Percentiles rank a stretch among this genome's conserved stretches.
These are phyloP conservation scores for Tetrastigma voinierianum DNA, from an alignment of 164 flowering plant species.

Conservation along the genomic window DNA sequence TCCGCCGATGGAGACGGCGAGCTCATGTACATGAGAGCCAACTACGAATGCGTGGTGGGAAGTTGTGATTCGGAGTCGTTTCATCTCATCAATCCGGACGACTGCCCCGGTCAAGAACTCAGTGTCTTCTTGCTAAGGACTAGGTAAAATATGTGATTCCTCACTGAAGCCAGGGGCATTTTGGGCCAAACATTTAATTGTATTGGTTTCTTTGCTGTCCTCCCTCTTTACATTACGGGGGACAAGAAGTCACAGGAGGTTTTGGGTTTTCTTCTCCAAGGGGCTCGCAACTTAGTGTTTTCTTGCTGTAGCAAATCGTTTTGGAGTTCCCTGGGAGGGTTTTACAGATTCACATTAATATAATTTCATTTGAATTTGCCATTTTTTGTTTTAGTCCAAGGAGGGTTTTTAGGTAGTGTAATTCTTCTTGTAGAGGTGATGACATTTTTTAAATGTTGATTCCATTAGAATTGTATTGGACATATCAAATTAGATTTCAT, in stretches of 20 bases:
- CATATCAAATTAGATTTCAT: no score
- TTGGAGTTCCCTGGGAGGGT: not conserved
- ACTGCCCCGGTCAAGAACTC: constrained; percentile 65
- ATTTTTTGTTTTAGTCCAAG: no score
- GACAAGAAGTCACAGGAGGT: constrained; percentile 1
- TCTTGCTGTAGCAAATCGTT: constrained; percentile 4
- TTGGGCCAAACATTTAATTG: no score
- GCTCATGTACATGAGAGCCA: constrained; percentile 81
- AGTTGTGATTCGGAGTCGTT: constrained; percentile 72
- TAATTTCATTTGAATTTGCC: not conserved
- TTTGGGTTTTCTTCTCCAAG: not conserved
- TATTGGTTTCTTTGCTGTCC: constrained; percentile 1
- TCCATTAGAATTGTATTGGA: no score
- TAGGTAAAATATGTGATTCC: constrained; percentile 8
- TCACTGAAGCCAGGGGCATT: no score
- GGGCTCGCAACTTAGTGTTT: constrained; percentile 11
- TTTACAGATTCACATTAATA: not conserved
- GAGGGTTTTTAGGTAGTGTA: no score
- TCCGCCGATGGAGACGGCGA: constrained; percentile 31
- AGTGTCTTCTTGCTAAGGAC: constrained; percentile 82
- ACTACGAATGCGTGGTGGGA: constrained; percentile 72
- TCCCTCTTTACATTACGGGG: not conserved
- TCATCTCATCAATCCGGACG: constrained; percentile 73
- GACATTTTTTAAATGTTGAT: no score
- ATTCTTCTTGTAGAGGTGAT: no score